Percentiles rank a stretch among this genome's conserved stretches.
phyloP scores from a whole-genome alignment of 495 filamentous ascomycete species.

The Pseudoneurospora amorphoporcata region DNA sequence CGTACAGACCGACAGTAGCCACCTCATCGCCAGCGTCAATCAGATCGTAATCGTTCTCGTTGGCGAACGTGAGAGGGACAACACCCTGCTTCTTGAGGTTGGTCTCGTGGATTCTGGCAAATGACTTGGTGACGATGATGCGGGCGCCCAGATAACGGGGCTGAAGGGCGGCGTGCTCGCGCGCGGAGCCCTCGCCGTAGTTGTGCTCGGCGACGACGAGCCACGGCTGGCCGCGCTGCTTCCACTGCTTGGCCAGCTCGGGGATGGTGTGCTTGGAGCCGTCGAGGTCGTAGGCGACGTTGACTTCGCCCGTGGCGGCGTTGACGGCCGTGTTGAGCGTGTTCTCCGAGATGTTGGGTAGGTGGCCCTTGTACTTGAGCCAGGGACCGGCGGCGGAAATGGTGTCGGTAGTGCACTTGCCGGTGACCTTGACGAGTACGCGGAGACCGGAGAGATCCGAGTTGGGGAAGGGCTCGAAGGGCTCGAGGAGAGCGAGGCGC shows the following conservation, averaged over 20 bases:
- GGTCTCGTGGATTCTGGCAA: slow-evolving; percentile 96
- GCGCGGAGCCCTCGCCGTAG: slow-evolving; percentile 92
- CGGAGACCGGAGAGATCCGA: slow-evolving; percentile 61
- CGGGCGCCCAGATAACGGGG: slow-evolving; percentile 85
- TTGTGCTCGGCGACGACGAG: slow-evolving; percentile 94
- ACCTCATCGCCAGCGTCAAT: slow-evolving; percentile 77
- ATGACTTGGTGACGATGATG: slow-evolving; percentile 80
- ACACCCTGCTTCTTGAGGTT: slow-evolving; percentile 99
- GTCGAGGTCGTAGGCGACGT: slow-evolving; percentile 76
- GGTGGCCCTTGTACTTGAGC: slow-evolving; percentile 98
- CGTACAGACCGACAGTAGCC: slow-evolving; percentile 67
- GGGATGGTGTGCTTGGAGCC: slow-evolving; percentile 62
- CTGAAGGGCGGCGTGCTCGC: slow-evolving; percentile 95
- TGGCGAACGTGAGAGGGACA: slow-evolving; percentile 78
- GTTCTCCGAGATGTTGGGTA: slow-evolving; percentile 94
- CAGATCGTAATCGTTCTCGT: slow-evolving; percentile 77
- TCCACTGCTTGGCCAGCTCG: slow-evolving; percentile 76
- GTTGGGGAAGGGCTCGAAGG: slow-evolving; percentile 75
- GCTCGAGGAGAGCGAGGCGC: slow-evolving; percentile 83
- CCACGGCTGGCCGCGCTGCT: slow-evolving; percentile 60
- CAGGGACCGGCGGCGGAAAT: slow-evolving; percentile 96
- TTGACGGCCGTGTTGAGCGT: slow-evolving; percentile 92
- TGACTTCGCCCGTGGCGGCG: slow-evolving; percentile 83
- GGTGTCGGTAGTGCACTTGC: slow-evolving; percentile 97
- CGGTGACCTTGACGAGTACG: slow-evolving; percentile 89